phyloP scores from a whole-genome alignment of 2,329 filamentous ascomycete genomes.

The Scedosporium apiospermum region DNA sequence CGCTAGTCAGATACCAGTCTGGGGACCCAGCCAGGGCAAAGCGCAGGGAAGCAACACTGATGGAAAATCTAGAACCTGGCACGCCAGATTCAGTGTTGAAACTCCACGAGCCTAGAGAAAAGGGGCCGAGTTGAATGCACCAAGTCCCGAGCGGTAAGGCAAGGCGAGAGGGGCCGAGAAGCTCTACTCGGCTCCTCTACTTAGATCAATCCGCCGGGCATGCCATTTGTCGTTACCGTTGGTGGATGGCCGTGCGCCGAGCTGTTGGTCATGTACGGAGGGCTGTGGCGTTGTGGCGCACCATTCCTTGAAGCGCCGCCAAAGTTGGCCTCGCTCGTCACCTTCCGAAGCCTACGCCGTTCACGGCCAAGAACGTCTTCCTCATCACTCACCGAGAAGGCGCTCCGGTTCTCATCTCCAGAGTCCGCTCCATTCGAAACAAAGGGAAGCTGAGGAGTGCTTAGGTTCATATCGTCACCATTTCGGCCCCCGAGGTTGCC shows the following conservation, averaged over 20 bases:
- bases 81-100: background rate
- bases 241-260: background rate
- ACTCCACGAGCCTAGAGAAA: background rate
- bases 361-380: constrained; percentile 24
- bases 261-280: background rate
- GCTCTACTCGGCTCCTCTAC: too few species aligned
- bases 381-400: constrained; percentile 25
- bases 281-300: constrained; percentile 11
- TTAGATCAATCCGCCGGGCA: constrained; percentile 38
- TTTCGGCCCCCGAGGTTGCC: constrained; percentile 24
- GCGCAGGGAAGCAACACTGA: background rate
- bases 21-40: background rate
- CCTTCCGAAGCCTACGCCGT: constrained; percentile 32
- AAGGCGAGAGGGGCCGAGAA: background rate
- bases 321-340: constrained; percentile 28
- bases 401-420: constrained; percentile 16
- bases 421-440: background rate
- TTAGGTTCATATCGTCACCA: constrained; percentile 17
- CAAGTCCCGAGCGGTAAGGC: background rate
- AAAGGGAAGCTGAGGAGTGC: constrained; percentile 3
- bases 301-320: constrained; percentile 16
- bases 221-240: constrained; percentile 11
- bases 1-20: background rate
- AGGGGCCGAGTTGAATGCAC: background rate
- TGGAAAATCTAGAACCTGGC: background rate